Percentiles rank a stretch among this genome's conserved stretches.
Conservation (phyloP, 2,329 filamentous ascomycete genomes). For the Pseudofabraea citricarpa region DNA sequence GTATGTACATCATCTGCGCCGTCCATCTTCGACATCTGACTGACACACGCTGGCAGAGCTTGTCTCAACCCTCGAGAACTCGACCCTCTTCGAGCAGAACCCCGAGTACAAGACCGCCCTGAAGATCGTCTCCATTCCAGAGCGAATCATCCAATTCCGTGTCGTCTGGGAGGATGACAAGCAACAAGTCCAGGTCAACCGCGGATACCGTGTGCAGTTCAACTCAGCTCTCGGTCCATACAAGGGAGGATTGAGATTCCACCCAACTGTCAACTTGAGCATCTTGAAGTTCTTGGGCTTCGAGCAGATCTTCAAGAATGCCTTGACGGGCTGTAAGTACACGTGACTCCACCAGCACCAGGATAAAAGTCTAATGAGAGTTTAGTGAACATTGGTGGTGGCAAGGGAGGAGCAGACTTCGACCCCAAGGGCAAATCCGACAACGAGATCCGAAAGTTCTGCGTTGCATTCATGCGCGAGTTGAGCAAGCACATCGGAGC, state of each 20-base stretch:
- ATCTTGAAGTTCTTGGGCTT: slow-evolving; percentile 97
- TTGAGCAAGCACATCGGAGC: slow-evolving; percentile 94
- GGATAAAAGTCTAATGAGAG: slow-evolving; percentile 6
- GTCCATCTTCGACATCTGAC: background rate
- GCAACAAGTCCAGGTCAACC: slow-evolving; percentile 84
- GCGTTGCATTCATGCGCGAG: slow-evolving; percentile 92
- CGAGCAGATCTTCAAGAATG: slow-evolving; percentile 99
- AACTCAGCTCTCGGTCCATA: slow-evolving; percentile 96
- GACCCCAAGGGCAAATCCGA: slow-evolving; percentile 98
- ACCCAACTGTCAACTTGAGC: slow-evolving; percentile 78
- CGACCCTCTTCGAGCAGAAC: slow-evolving; percentile 86
- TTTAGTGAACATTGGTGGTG: slow-evolving; percentile 87
- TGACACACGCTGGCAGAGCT: slow-evolving; percentile 61
- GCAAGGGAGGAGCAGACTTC: slow-evolving; percentile 97
- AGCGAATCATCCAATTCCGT: slow-evolving; percentile 95
- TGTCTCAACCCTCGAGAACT: slow-evolving; percentile 89
- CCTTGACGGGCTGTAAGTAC: slow-evolving; percentile 80
- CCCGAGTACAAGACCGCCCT: slow-evolving; percentile 93
- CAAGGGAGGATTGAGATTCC: slow-evolving; percentile 95
- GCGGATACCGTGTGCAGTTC: slow-evolving; percentile 95
- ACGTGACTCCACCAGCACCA: background rate
- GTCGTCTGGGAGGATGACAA: slow-evolving; percentile 96
- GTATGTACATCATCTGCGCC: slow-evolving; percentile 43
- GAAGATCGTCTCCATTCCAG: slow-evolving; percentile 80
- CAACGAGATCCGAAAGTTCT: slow-evolving; percentile 96